phyloP scores from a whole-genome alignment of 805 yeast species.

The Suhomyces pyralidae region DNA sequence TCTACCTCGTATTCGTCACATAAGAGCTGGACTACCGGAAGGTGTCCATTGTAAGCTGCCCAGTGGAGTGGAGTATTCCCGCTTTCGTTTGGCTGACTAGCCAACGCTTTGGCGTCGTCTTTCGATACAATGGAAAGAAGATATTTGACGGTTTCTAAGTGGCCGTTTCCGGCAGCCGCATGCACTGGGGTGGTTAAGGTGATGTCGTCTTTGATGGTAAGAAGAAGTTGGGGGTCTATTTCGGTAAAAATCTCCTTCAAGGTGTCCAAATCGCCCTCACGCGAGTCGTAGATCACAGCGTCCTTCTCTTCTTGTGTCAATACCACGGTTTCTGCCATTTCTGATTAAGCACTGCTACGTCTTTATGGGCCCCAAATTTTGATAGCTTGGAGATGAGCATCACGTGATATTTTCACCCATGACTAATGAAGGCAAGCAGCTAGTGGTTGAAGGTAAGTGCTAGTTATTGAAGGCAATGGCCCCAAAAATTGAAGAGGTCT shows the following conservation, averaged over 20 bases:
- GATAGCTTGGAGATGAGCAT: neutral
- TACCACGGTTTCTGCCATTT: constrained; percentile 3
- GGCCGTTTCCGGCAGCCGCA: constrained; percentile 96
- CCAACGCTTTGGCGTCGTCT: constrained; percentile 39
- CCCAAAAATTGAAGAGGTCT: constrained; percentile 21
- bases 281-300: constrained; percentile 74
- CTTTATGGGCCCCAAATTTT: neutral
- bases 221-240: constrained; percentile 43
- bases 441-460: neutral
- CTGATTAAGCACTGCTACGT: neutral
- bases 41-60: constrained; percentile 89
- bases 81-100: constrained; percentile 53
- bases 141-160: constrained; percentile 61
- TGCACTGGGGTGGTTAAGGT: constrained; percentile 79
- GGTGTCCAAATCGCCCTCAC: constrained; percentile 83
- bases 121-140: constrained; percentile 49
- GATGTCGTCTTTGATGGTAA: constrained; percentile 56
- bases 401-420: neutral
- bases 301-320: constrained; percentile 76
- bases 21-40: constrained; percentile 63
- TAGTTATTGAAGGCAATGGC: neutral
- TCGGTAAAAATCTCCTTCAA: constrained; percentile 65
- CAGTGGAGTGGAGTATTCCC: constrained; percentile 97
- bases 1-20: constrained; percentile 78
- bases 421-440: neutral